Evolutionary conservation across 202 grass and related monocot species (phyloP).

Genomic region (Elaeis oleifera): DNA sequence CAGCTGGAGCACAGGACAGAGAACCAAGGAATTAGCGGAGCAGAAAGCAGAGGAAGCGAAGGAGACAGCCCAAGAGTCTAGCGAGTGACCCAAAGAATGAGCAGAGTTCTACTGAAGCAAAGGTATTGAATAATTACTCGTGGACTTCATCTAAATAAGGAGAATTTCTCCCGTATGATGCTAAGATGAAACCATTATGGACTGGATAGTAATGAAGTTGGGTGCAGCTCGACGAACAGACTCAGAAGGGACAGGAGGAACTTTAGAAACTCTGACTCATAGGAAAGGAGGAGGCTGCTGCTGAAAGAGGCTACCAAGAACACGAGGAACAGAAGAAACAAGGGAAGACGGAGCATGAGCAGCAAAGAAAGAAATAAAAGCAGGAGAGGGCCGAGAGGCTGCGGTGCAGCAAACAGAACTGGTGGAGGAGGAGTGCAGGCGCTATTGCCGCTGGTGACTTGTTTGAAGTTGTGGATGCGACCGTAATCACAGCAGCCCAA

Average conservation of each 20-base stretch:
- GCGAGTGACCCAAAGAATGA: not conserved
- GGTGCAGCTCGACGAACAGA: conserved; percentile 1
- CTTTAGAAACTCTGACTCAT: not conserved
- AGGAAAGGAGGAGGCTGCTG: not conserved
- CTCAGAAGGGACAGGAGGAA: not conserved
- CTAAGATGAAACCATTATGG: too few species aligned
- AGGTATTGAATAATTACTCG: not conserved
- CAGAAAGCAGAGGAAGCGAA: conserved; percentile 13
- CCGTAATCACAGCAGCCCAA: conserved; percentile 40
- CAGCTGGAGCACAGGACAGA: not conserved
- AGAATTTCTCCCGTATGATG: too few species aligned
- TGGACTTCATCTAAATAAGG: too few species aligned
- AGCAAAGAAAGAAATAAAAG: too few species aligned
- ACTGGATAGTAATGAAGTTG: too few species aligned
- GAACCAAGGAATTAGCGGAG: conserved; percentile 12
- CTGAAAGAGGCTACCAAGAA: not conserved
- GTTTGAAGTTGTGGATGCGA: conserved; percentile 48
- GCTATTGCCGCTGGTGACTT: conserved; percentile 36
- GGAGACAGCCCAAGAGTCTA: not conserved
- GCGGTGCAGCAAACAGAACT: not conserved
- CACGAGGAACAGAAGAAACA: conserved; percentile 4
- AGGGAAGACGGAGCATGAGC: not conserved
- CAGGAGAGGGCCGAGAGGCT: too few species aligned
- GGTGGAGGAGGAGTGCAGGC: not conserved
- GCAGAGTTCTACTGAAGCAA: not conserved